phyloP scores from a whole-genome alignment of 108 stramenopile genomes.

The Pseudonitzschia multiseries region DNA sequence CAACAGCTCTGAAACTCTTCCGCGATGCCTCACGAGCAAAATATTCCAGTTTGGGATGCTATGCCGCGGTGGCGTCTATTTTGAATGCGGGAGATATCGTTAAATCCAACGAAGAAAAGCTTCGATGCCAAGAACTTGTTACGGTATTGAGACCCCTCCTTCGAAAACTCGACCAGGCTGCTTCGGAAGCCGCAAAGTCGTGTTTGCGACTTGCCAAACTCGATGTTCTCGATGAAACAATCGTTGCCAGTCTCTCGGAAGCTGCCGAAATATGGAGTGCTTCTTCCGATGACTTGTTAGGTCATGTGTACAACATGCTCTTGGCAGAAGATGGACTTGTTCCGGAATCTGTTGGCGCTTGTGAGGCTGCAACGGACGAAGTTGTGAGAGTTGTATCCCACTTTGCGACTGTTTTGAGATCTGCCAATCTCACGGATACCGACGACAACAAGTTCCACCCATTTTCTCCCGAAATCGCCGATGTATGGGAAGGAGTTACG shows the following conservation, averaged over 20 bases:
- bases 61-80: conserved; percentile 70
- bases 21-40: conserved; percentile 61
- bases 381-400: conserved; percentile 37
- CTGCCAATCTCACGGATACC: conserved; percentile 44
- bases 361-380: conserved; percentile 38
- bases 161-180: conserved; percentile 38
- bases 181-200: conserved; percentile 41
- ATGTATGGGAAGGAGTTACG: conserved; percentile 75
- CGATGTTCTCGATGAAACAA: conserved; percentile 41
- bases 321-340: conserved; percentile 32
- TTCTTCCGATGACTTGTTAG: conserved; percentile 37
- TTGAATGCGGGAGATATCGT: conserved; percentile 47
- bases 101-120: conserved; percentile 30
- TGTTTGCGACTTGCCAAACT: conserved; percentile 47
- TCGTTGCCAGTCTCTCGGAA: conserved; percentile 36
- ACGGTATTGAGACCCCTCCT: conserved; percentile 25
- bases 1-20: conserved; percentile 68
- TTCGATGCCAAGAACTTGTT: conserved; percentile 16
- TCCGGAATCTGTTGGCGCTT: conserved; percentile 20
- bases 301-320: conserved; percentile 34
- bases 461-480: conserved; percentile 77
- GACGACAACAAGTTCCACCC: conserved; percentile 51
- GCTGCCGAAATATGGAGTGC: conserved; percentile 32
- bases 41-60: conserved; percentile 68
- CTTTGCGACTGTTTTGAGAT: conserved; percentile 41